Base-by-base conservation (phyloP, 495 filamentous ascomycete species). In the Penicillium pancosmium region DNA sequence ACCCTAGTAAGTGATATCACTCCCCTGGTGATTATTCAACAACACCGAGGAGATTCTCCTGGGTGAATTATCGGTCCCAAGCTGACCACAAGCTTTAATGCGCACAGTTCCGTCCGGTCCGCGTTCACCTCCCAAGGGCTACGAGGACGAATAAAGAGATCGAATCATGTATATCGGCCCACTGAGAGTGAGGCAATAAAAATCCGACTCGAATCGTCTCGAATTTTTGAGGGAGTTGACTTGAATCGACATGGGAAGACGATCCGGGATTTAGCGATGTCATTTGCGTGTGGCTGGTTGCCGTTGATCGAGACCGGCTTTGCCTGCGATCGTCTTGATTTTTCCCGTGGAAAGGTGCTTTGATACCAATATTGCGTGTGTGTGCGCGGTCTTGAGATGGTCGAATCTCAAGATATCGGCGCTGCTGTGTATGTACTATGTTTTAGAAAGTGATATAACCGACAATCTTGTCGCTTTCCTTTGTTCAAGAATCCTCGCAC, bases 51-150 rank as follows among this genome's bases (percentile, higher is more conserved):
- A 31, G 6, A 31, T 31, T 31, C 2, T 9, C 27, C 27, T 31
- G 27, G 27, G 27, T 31, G 6, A 31, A 31, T 31, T 40, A 11
- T 19, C 1, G 15, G 16, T 33, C 19, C 50, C 27, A 52, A 52
- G 50, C 59, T 55, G 56, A 67, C 44, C 34, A 43, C 18, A 5
- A 31, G 56, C 1, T 49, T 44, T 43, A 36, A 59, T 57, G 15
- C 31, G 21, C 38, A 63, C 60, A 93, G 92, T 97, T 67, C 92
- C 92, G 11, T 72, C 83, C 52, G 88, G 89, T 2, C 89, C 88
- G 56, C 80, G 92, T 55, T 82, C 84, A 59, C 84, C 86, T 59
- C 81, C 91, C 13, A 74, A 82, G 56, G 92, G 89, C 54, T 97
- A 87, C 72, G 92, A 91, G 69, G 92, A 97, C 68, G 67, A 77